A percentile compares a stretch with the other conserved stretches of the same genome.
These are phyloP conservation scores for Penicillium paneum DNA, from an alignment of 2,329 filamentous ascomycete genomes.

Conservation along the genomic window DNA sequence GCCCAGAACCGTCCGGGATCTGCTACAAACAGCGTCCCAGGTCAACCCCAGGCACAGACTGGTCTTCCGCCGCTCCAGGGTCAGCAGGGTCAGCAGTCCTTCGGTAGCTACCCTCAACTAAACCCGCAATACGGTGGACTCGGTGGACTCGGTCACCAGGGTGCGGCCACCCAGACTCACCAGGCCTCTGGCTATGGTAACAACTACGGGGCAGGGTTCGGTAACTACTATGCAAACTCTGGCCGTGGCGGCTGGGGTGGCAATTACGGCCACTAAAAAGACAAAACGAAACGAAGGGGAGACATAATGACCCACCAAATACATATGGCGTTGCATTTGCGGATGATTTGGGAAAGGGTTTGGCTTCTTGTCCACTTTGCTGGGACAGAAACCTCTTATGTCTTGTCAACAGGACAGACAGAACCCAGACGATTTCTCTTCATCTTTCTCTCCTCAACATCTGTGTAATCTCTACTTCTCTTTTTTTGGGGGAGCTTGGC, in stretches of 20 bases:
- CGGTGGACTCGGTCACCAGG: conserved; percentile 44
- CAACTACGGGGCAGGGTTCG: conserved; percentile 44
- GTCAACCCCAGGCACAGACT: conserved; percentile 50
- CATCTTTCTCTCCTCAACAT: conserved; percentile 32
- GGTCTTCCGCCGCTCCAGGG: conserved; percentile 55
- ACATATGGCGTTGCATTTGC: conserved; percentile 31
- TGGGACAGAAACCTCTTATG: conserved; percentile 4
- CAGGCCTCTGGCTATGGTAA: conserved; percentile 40
- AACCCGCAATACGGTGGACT: conserved; percentile 54
- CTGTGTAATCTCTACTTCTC: conserved; percentile 42
- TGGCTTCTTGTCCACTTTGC: conserved; percentile 14
- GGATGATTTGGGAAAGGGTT: conserved; percentile 22
- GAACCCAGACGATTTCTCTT: conserved; percentile 22
- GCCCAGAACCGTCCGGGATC: conserved; percentile 63
- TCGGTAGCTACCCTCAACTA: conserved; percentile 55
- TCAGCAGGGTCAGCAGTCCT: conserved; percentile 54
- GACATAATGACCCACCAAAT: conserved; percentile 24
- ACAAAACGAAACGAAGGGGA: conserved; percentile 10
- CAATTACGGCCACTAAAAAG: conserved; percentile 46
- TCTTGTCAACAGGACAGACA: conserved; percentile 14
- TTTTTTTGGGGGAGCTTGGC: conserved; percentile 36
- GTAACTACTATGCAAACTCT: conserved; percentile 45
- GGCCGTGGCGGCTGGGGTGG: conserved; percentile 47
- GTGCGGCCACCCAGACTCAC: conserved; percentile 39
- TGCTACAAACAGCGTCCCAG: conserved; percentile 57